Base-by-base conservation (phyloP, 1,284 basidiomycete genomes). In the Trametes hirsuta region DNA sequence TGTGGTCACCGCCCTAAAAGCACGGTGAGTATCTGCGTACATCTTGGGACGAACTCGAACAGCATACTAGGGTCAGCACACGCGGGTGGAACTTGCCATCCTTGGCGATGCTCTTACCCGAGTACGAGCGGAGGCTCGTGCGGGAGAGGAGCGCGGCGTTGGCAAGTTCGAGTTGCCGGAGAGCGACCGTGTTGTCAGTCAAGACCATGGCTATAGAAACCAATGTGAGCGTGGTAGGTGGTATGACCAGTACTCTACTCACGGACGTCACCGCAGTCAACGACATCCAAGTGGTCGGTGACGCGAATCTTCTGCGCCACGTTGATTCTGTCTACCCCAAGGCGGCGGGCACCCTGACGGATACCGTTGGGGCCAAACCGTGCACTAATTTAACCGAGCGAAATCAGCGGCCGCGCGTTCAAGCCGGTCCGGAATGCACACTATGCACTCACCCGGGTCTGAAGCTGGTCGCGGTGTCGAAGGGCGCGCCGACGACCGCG, bases 301-400 rank as follows among this genome's bases (percentile, higher is more conserved):
- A 72, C 59, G 18, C 73, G 67, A 35, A 72, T 62, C 53, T 69
- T 71, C 56, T 69, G 67, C 11, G 70, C 69, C 14, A 75, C 72
- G 49, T 75, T 73, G 59, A 74, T 70, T 51, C 70, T 64, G 18
- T 67, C 66, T 6, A 74, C 59, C n/a, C 68, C 67, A 14, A 74
- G 59, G 3, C 74, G 68, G 10, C 75, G 66, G 6, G 71, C 70
- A 8, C 75, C 76, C 63, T 75, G 73, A 11, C 75, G 74, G 49
- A 76, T 76, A 14, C 73, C 76, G 54, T 75, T 76, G 6, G 76
- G 76, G 0, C 76, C 76, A 41, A 77, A 77, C 4, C 74, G 72
- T 18, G 73, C 70, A 39, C 73, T 75, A 49, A 6, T 53, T 4
- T 18, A 1, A 22, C 2, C 4, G 12, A 10, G 18, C 11, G 22